Conservation (phyloP, 805 yeast species). For the Wickerhamomyces mucosus region DNA sequence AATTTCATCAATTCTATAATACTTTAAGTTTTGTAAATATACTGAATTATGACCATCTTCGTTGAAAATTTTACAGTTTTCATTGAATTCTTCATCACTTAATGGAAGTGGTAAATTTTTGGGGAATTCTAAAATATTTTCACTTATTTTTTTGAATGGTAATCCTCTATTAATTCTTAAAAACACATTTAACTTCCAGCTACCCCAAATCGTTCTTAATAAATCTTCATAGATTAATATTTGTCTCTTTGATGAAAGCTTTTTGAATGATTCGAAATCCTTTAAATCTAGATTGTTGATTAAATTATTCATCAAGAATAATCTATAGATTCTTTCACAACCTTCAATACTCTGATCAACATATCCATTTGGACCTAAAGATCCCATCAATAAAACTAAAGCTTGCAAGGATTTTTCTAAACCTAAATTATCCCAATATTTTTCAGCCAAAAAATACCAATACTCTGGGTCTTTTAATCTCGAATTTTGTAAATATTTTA, state of each 20-base stretch:
- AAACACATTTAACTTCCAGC: constrained; percentile 27
- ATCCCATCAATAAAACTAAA: constrained; percentile 20
- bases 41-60: background rate
- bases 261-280: constrained; percentile 20
- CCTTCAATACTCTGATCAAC: constrained; percentile 21
- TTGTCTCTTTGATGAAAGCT: constrained; percentile 23
- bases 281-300: constrained; percentile 7
- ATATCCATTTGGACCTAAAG: constrained; percentile 22
- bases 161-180: constrained; percentile 26
- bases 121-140: constrained; percentile 21
- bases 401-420: constrained; percentile 20
- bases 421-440: constrained; percentile 23
- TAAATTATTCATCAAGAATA: constrained; percentile 11
- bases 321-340: constrained; percentile 13
- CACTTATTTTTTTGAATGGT: constrained; percentile 21
- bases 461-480: constrained; percentile 23
- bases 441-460: constrained; percentile 28
- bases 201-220: constrained; percentile 28
- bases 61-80: constrained; percentile 5
- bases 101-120: constrained; percentile 25
- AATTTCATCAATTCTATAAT: constrained; percentile 12
- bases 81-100: constrained; percentile 14
- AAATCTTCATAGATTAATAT: constrained; percentile 24
- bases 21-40: constrained; percentile 5
- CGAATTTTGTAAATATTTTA: constrained; percentile 17